phyloP scores from a whole-genome alignment of 2,329 filamentous ascomycete species.

The Leptographium flavum region DNA sequence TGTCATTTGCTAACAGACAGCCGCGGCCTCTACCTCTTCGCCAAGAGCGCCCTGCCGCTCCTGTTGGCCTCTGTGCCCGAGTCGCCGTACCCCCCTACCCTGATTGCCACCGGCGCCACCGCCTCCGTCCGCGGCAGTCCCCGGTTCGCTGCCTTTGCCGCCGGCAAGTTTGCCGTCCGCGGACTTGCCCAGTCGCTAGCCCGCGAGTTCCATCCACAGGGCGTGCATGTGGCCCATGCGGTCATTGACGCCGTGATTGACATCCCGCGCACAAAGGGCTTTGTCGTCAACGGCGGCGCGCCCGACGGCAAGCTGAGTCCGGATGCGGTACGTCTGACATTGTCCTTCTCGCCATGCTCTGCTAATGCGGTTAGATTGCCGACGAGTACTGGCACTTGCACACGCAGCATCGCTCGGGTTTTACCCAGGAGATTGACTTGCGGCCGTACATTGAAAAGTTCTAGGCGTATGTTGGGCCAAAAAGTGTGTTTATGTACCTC shows the following conservation, averaged over 20 bases:
- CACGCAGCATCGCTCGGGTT: slow-evolving; percentile 62
- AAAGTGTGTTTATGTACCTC: background rate
- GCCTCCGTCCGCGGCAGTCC: slow-evolving; percentile 63
- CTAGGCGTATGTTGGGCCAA: slow-evolving; percentile 23
- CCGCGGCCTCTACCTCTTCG: slow-evolving; percentile 61
- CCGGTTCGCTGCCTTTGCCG: slow-evolving; percentile 55
- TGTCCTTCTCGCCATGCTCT: background rate
- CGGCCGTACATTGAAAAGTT: slow-evolving; percentile 76
- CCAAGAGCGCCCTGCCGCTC: slow-evolving; percentile 55
- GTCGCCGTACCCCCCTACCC: slow-evolving; percentile 52
- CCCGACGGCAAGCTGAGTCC: slow-evolving; percentile 54
- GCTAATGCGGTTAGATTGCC: slow-evolving; percentile 47
- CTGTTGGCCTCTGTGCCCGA: slow-evolving; percentile 46
- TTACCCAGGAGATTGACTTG: slow-evolving; percentile 71
- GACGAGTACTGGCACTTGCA: slow-evolving; percentile 78
- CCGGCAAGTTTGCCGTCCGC: slow-evolving; percentile 66
- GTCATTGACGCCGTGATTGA: slow-evolving; percentile 80
- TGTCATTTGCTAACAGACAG: slow-evolving; percentile 19
- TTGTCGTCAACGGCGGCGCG: slow-evolving; percentile 26
- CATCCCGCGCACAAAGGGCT: slow-evolving; percentile 52
- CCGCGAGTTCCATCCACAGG: slow-evolving; percentile 70
- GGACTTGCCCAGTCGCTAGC: slow-evolving; percentile 63
- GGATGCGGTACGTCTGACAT: slow-evolving; percentile 60
- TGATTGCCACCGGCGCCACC: slow-evolving; percentile 81
- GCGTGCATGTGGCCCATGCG: slow-evolving; percentile 70